Conservation (phyloP, 208 protist species). For the Spongospora subterranea region DNA sequence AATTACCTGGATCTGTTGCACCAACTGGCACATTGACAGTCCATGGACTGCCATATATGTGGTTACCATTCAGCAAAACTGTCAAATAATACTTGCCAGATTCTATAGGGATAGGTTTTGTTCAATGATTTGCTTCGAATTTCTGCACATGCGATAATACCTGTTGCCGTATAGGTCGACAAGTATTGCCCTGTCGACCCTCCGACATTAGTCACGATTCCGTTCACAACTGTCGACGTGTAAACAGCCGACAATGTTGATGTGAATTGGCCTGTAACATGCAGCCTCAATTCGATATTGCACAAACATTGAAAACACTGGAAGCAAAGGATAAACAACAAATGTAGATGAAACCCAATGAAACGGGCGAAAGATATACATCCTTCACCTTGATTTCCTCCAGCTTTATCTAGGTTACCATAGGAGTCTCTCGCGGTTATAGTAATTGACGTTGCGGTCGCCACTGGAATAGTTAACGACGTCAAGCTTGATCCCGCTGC, state of each 20-base stretch:
- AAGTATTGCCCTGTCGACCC: background rate
- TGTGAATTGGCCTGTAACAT: background rate
- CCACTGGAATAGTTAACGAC: constrained; percentile 18
- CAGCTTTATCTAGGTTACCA: constrained; percentile 61
- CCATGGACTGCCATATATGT: constrained; percentile 46
- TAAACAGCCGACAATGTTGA: constrained; percentile 15
- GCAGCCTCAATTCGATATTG: too few species aligned
- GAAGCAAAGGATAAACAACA: too few species aligned
- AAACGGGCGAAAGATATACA: background rate
- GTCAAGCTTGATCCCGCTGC: constrained; percentile 59
- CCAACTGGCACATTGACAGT: background rate
- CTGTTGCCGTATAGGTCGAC: background rate
- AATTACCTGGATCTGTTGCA: background rate
- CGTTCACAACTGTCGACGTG: background rate
- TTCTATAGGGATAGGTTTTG: background rate
- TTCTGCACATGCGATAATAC: background rate
- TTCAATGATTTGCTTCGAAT: background rate
- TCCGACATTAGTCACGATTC: constrained; percentile 17
- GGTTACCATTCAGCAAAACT: background rate
- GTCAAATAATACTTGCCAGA: background rate
- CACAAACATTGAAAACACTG: too few species aligned
- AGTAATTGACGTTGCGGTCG: constrained; percentile 51
- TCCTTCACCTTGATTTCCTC: constrained; percentile 28
- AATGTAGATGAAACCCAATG: too few species aligned
- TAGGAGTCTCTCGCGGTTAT: constrained; percentile 61